Evolutionary conservation across 306 rosid genomes (phyloP), one percentile per base, ranked within the genome.

Genomic region (Quercus engelmannii): DNA sequence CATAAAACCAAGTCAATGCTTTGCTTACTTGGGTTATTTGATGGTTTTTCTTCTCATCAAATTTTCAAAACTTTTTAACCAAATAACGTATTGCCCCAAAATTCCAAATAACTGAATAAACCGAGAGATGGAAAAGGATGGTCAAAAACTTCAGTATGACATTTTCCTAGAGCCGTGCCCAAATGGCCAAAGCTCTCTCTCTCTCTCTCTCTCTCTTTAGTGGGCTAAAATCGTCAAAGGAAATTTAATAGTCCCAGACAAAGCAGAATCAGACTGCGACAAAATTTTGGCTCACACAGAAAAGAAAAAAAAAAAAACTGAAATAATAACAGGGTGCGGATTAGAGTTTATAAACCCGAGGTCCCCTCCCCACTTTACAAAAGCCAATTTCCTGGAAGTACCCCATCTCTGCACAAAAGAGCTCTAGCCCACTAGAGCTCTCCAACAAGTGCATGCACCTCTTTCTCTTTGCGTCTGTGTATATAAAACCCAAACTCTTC

Each of bases 301-400:
- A 30, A 5, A 49, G 56, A 56, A 63, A 19, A 75, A 12, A 63
- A 38, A 63, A 15, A 20, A 78, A 63, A 19, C 1, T 55, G 8
- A 12, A 38, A 70, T 8, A 38, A 75, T 58, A 59, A 75, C 33
- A 71, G 77, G 68, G 76, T 30, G 76, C 79, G 76, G 52, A 69
- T 69, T 69, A 6, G 25, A 23, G 26, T 64, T 64, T 18, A 68
- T 21, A 33, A 35, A 12, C 54, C 54, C 54, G 12, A 49, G 17
- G 54, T 49, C 28, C 72, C 46, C 70, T 69, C 43, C 69, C 51
- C 83, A 75, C 69, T 65, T 31, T 35, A 7, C 88, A 89, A 58
- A 80, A 58, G 71, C 88, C 84, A 81, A 35, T 89, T 93, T 93
- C 96, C 78, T 74, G 89, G 97, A 92, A 89, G 73, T 74, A 79